Base-by-base conservation (phyloP, 2,329 filamentous ascomycete species). In the Metarhizium guizhouense region DNA sequence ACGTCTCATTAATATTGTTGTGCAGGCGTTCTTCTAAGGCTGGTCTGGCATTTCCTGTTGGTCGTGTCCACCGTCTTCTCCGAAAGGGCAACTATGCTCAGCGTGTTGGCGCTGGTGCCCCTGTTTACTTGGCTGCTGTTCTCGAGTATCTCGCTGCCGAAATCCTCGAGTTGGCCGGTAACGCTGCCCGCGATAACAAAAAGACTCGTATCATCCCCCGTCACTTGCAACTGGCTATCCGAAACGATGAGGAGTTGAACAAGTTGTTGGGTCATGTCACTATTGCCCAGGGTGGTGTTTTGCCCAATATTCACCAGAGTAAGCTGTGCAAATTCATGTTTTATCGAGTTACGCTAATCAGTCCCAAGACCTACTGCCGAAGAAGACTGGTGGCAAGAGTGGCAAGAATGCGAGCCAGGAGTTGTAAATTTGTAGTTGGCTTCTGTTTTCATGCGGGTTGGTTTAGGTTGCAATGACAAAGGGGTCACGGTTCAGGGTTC, bases 201-300 rank as follows among this genome's bases (percentile, higher is more conserved):
- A 97, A 97, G 88, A 99, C 93, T 63, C 92, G 94, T 88, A 99
- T 99, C 80, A 99, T 97, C 60, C 94, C 94, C 63, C 91, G 94
- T 77, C 94, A 99, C 78, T 85, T 99, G 51, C 94, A 99, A 82
- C 90, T 99, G 67, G 94, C 94, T 77, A 99, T 99, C 81, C 87
- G 94, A 71, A 96, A 96, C 80, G 93, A 97, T 76, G 93, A 97
- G 84, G 94, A 99, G 79, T 76, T 97, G 88, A 96, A 97, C 88
- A 97, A 96, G 85, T 87, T 95, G 61, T 83, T 96, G 63, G 92
- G 92, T 57, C 90, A 95, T 74, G 91, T 96, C 76, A 96, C 91
- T 73, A 96, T 96, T 69, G 91, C 92, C 74, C 92, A 96, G 79
- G 91, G 90, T 81, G 90, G 90, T 92, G 91, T 96, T 65, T 83